A percentile compares a stretch with the other conserved stretches of the same genome.
phyloP scores from a whole-genome alignment of 1,284 basidiomycete species.

The Trichosporon sp. region DNA sequence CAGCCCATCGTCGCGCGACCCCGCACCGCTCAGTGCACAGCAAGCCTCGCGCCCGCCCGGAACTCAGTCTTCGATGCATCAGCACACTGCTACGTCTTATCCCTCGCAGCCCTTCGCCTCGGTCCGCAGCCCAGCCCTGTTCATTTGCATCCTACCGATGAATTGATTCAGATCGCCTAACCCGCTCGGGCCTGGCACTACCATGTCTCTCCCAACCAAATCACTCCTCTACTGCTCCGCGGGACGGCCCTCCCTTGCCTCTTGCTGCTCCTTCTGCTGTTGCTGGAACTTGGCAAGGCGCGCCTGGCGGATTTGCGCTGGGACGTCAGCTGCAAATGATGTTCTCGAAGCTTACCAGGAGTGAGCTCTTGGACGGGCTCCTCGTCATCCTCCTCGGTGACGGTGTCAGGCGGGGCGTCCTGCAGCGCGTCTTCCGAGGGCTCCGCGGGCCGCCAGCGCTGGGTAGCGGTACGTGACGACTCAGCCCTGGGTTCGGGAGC shows the following conservation, averaged over 20 bases:
- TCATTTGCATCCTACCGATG: neutral
- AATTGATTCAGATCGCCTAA: slow-evolving; percentile 3
- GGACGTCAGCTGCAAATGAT: slow-evolving; percentile 51
- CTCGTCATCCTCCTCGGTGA: slow-evolving; percentile 28
- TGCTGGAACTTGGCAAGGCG: slow-evolving; percentile 66
- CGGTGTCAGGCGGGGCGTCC: neutral
- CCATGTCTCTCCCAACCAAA: neutral
- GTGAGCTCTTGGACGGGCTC: slow-evolving; percentile 42
- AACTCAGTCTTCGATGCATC: neutral
- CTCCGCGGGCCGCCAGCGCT: slow-evolving; percentile 34
- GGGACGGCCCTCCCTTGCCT: neutral
- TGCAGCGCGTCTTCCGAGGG: neutral
- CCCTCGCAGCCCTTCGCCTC: neutral
- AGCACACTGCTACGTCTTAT: neutral
- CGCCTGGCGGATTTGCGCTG: slow-evolving; percentile 70
- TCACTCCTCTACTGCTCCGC: neutral
- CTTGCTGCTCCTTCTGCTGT: slow-evolving; percentile 8
- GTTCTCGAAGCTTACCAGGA: slow-evolving; percentile 39
- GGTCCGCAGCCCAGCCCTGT: neutral
- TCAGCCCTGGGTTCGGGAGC: neutral
- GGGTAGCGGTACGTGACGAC: neutral
- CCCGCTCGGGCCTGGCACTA: neutral
- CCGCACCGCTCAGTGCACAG: neutral
- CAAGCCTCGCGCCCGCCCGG: neutral
- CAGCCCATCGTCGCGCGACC: neutral